Evolutionary conservation across 1,139 yeast genomes (phyloP), one percentile per base, ranked within the genome.

Genomic region (Scheffersomyces quercinus): DNA sequence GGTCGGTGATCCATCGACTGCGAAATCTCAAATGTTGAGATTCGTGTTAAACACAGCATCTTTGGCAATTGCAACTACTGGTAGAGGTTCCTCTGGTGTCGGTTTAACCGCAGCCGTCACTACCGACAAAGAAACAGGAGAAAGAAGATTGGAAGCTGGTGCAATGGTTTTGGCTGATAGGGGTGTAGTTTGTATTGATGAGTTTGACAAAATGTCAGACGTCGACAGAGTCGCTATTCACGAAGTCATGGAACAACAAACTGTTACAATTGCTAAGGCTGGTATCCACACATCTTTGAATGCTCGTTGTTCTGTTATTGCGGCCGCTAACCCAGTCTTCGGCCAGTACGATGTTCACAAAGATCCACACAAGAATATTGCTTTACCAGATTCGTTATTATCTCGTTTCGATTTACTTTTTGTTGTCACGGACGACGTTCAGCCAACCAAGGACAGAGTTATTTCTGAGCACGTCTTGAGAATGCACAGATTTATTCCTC

Each of bases 1-100:
- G 96, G 98, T 93, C 34, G 99, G 99, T 68, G 99, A 93, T 65
- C 99, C 99, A 5, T 90, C 98, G 5, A 93, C 99, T 11, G 99
- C 99, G 31, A 93, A 93, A 64, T 91, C 98, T 3, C 99, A 93
- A 69, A 85, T 93, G 71, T 78, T 93, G 50, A 78, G 99, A 54
- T 93, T 93, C 62, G 98, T 95, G 14, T 74, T 93, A 49, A 93
- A 93, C 63, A 93, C 98, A 0, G 99, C 99, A 0, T 77, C 95
- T 2, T 74, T 93, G 55, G 99, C 99, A 2, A 91, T 93, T 56
- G 97, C 99, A 26, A 95, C 99, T 1, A 95, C 99, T 1, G 99
- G 99, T 73, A 83, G 97, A 65, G 99, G 99, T 48, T 91, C 98
- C 12, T 91, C 99, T 0, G 99, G 99, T 66, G 99, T 95, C 39